A percentile compares a stretch with the other conserved stretches of the same genome.
These are phyloP conservation scores for Lodderomyces margitis DNA, from an alignment of 1,139 yeast species.

Conservation along the genomic window DNA sequence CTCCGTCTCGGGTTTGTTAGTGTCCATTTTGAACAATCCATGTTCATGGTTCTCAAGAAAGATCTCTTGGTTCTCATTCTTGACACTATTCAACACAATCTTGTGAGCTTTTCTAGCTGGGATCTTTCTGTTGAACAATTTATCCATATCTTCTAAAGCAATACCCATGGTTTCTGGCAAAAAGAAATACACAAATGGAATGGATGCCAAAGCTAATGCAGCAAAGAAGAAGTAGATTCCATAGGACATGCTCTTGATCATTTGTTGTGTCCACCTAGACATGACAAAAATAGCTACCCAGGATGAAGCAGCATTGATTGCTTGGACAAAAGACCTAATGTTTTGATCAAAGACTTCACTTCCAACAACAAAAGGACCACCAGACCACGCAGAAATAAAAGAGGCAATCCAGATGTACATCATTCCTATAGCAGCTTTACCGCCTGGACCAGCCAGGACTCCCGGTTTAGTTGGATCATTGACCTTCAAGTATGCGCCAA, in stretches of 20 bases:
- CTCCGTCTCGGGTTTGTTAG: conserved; percentile 12
- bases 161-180: conserved; percentile 44
- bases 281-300: conserved; percentile 45
- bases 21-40: conserved; percentile 13
- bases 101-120: conserved; percentile 32
- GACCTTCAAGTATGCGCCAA: conserved; percentile 40
- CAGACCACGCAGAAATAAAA: conserved; percentile 44
- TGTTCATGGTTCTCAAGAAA: conserved; percentile 15
- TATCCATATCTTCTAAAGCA: conserved; percentile 47
- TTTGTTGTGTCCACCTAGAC: conserved; percentile 36
- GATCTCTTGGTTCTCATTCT: conserved; percentile 20
- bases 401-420: conserved; percentile 47
- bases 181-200: conserved; percentile 37
- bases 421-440: conserved; percentile 42
- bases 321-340: conserved; percentile 42
- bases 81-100: conserved; percentile 22
- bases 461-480: conserved; percentile 40
- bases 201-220: conserved; percentile 27
- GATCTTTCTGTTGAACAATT: conserved; percentile 28
- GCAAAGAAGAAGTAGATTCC: conserved; percentile 46
- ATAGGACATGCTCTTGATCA: conserved; percentile 37
- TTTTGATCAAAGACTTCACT: conserved; percentile 43
- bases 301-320: conserved; percentile 42
- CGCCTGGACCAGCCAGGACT: conserved; percentile 38
- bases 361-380: conserved; percentile 46